A percentile compares a stretch with the other conserved stretches of the same genome.
Conservation (phyloP, 352 stramenopile species). For the Aphanomyces euteiches region DNA sequence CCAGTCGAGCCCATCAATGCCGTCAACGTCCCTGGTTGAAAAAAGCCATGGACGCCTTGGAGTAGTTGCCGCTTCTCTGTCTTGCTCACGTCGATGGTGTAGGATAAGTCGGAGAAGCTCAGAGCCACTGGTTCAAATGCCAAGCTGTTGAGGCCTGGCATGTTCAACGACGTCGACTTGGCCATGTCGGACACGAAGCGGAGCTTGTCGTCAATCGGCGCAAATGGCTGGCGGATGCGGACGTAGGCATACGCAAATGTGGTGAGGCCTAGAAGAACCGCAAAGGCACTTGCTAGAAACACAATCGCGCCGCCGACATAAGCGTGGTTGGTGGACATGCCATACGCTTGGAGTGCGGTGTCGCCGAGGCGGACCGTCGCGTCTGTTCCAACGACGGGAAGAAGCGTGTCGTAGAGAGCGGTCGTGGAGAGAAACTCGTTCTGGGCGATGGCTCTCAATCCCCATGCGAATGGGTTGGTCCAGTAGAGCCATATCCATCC, state of each 20-base stretch:
- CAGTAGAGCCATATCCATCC: slow-evolving; percentile 21
- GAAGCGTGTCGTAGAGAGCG: slow-evolving; percentile 7
- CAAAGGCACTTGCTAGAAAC: background rate
- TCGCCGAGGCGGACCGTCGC: background rate
- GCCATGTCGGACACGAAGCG: too few species aligned
- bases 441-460: slow-evolving; percentile 9
- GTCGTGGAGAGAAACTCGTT: slow-evolving; percentile 18
- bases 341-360: background rate
- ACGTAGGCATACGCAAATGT: background rate
- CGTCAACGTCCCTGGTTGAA: slow-evolving; percentile 51
- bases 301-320: background rate
- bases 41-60: slow-evolving; percentile 49
- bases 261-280: background rate
- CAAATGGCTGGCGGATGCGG: background rate
- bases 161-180: background rate
- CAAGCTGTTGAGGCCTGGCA: background rate
- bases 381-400: background rate
- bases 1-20: slow-evolving; percentile 71
- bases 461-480: slow-evolving; percentile 30
- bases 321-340: background rate
- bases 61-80: slow-evolving; percentile 53
- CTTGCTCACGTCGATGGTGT: slow-evolving; percentile 40
- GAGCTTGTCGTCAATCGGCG: background rate
- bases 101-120: slow-evolving; percentile 52
- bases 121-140: slow-evolving; percentile 42